Base-by-base conservation (phyloP, 805 yeast genomes). In the Peterozyma toletana region DNA sequence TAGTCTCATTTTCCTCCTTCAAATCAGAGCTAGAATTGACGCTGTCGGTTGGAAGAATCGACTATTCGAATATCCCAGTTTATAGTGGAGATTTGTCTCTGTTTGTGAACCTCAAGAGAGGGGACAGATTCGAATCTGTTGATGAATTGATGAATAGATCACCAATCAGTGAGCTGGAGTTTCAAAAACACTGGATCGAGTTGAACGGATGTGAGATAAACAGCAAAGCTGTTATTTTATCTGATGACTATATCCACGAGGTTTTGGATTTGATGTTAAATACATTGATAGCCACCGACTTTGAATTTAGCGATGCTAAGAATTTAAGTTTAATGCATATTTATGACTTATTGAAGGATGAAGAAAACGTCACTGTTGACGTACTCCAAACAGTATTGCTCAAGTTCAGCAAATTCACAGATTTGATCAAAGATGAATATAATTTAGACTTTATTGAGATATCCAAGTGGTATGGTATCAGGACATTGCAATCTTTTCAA, bases 401-500 rank as follows among this genome's bases (percentile, higher is more conserved):
- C 38, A 73, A 69, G 52, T 83, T 80, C 56, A 56, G 70, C 5
- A 51, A 48, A 1, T 52, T 49, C 1, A 46, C 44, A 0, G 52
- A 47, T 11, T 53, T 47, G 39, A 21, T 16, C 27, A 36, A 40
- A 14, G 14, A 35, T 30, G 55, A 55, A 5, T 71, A 64, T 52
- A 48, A 51, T 16, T 50, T 86, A 10, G 70, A 81, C 47, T 62
- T 63, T 40, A 51, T 49, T 2, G 56, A 56, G 33, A 68, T 83
- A 2, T 70, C 81, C 1, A 56, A 54, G 39, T 86, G 88, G 85
- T 78, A 77, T 51, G 95, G 95, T 0, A 54, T 75, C 2, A 66
- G 71, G 41, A 64, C 80, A 0, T 63, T 86, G 17, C 56, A 59
- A 18, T 18, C 44, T 27, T 42, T 48, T 47, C 35, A 46, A 43